A percentile compares a stretch with the other conserved stretches of the same genome.
phyloP scores from a whole-genome alignment of 768 basidiomycete genomes.

The Lentinula detonsa region DNA sequence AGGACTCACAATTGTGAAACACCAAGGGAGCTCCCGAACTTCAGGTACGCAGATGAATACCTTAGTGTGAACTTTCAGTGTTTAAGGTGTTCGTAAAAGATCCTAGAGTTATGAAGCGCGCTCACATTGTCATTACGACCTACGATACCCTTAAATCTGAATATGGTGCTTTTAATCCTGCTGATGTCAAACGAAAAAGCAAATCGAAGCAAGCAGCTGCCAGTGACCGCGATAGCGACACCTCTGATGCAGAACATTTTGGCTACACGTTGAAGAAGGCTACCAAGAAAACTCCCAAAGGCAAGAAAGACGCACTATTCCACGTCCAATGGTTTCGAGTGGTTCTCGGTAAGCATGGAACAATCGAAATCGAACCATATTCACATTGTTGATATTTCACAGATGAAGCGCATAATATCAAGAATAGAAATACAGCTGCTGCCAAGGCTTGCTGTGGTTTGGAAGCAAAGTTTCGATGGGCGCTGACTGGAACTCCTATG shows the following conservation, averaged over 20 bases:
- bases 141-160: constrained; percentile 84
- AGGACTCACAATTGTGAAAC: constrained; percentile 65
- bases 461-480: constrained; percentile 78
- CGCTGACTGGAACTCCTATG: constrained; percentile 82
- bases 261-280: constrained; percentile 35
- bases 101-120: constrained; percentile 40
- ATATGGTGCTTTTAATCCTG: constrained; percentile 31
- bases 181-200: constrained; percentile 4
- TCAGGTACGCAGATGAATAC: constrained; percentile 23
- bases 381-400: background rate
- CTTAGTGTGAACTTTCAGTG: background rate
- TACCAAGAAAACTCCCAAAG: constrained; percentile 16
- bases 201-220: constrained; percentile 33
- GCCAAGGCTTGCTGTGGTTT: constrained; percentile 70
- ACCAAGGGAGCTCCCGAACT: constrained; percentile 40
- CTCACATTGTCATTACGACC: constrained; percentile 81
- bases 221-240: constrained; percentile 26
- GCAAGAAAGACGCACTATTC: constrained; percentile 65
- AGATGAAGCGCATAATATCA: constrained; percentile 96
- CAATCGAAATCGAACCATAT: background rate
- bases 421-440: constrained; percentile 75
- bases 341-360: constrained; percentile 60
- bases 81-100: constrained; percentile 31
- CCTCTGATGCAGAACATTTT: constrained; percentile 40
- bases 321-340: constrained; percentile 78